Evolutionary conservation across 2,329 filamentous ascomycete genomes (phyloP).

Genomic region (Kalmusia sp.): DNA sequence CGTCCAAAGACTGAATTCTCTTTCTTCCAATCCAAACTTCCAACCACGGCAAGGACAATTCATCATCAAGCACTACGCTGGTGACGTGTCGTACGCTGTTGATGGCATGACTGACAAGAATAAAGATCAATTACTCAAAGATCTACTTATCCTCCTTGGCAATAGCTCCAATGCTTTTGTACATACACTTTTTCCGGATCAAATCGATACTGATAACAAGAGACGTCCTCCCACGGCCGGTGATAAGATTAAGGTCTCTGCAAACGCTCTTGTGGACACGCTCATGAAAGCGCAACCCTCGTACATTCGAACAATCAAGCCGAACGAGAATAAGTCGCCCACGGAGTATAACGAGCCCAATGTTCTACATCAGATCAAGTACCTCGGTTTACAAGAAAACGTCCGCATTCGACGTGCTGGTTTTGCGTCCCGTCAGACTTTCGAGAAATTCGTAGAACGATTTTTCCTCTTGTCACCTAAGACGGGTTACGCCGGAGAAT

Average conservation of each 20-base stretch:
- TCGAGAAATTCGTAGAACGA: slow-evolving; percentile 96
- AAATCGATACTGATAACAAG: slow-evolving; percentile 95
- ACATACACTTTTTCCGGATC: slow-evolving; percentile 86
- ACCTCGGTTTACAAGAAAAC: slow-evolving; percentile 98
- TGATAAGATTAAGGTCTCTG: slow-evolving; percentile 93
- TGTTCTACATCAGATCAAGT: slow-evolving; percentile 98
- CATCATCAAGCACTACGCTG: slow-evolving; percentile 98
- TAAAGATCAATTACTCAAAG: slow-evolving; percentile 96
- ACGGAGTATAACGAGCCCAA: slow-evolving; percentile 91
- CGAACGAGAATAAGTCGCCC: slow-evolving; percentile 97
- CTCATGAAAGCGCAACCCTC: slow-evolving; percentile 97
- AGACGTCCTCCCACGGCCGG: slow-evolving; percentile 92
- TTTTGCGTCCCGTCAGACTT: slow-evolving; percentile 95
- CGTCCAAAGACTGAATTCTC: slow-evolving; percentile 88
- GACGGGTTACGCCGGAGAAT: slow-evolving; percentile 95
- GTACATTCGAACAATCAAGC: slow-evolving; percentile 99
- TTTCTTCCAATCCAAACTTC: slow-evolving; percentile 86
- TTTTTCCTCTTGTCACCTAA: slow-evolving; percentile 96
- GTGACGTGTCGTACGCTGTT: slow-evolving; percentile 92
- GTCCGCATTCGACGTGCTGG: slow-evolving; percentile 95
- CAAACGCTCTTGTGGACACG: slow-evolving; percentile 92
- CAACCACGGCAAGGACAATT: slow-evolving; percentile 93
- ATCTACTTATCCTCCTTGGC: slow-evolving; percentile 84
- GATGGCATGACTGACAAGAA: slow-evolving; percentile 99
- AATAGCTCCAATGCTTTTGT: slow-evolving; percentile 85